Conservation (phyloP, 192 early-diverging fungal genomes). For the Coemansia sp. region DNA sequence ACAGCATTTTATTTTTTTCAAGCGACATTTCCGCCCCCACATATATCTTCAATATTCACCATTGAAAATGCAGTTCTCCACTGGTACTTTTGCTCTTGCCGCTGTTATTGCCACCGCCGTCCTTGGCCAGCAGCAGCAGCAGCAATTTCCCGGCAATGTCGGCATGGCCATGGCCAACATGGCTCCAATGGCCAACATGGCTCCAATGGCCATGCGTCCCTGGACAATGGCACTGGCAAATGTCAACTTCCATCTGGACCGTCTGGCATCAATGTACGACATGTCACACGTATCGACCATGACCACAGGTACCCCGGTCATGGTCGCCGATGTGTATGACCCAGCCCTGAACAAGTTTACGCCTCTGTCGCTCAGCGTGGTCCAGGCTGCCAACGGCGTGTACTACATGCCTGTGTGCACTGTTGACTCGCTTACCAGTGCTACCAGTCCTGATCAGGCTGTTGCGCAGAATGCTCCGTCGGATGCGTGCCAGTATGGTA, state of each 20-base stretch:
- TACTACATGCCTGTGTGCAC: constrained; percentile 43
- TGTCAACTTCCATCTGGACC: constrained; percentile 10
- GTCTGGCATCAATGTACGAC: constrained; percentile 23
- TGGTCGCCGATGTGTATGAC: constrained; percentile 15
- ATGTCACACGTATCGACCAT: constrained; percentile 11
- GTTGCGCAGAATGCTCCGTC: not conserved
- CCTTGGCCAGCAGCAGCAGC: too few species aligned
- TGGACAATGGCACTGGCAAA: not conserved
- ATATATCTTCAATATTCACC: too few species aligned
- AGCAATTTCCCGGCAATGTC: constrained; percentile 4
- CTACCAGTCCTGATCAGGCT: not conserved
- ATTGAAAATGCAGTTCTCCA: too few species aligned
- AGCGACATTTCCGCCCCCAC: not conserved
- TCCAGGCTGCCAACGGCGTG: constrained; percentile 10
- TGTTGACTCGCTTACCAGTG: constrained; percentile 17
- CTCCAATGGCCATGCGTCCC: too few species aligned
- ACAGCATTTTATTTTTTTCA: not conserved
- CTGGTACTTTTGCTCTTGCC: not conserved
- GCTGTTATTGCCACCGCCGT: not conserved
- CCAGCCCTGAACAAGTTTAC: constrained; percentile 31
- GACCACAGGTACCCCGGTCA: constrained; percentile 12
- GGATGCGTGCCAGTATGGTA: constrained; percentile 10
- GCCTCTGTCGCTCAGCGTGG: constrained; percentile 13
- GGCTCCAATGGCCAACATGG: too few species aligned
- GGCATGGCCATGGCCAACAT: not conserved